Base-by-base conservation (phyloP, 2,329 filamentous ascomycete genomes). In the Penicillium digitatum region DNA sequence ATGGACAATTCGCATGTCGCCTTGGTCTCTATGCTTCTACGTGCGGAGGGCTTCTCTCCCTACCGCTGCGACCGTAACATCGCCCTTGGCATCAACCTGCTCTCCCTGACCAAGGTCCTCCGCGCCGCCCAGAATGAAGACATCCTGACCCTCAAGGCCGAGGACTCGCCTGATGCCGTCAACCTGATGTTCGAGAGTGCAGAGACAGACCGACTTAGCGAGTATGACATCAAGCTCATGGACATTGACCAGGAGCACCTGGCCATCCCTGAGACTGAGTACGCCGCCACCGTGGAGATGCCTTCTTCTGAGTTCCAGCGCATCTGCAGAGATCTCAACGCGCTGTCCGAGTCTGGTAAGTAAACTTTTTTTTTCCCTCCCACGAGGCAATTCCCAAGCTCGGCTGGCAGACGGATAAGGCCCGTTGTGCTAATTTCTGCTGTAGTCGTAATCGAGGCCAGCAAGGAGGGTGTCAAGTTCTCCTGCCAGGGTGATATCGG, bases 1-100 rank as follows among this genome's bases (percentile, higher is more conserved):
- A 99, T 99, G 95, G 94, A 99, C 82, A 99, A 97, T 85, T 97
- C 92, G 48, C 94, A 99, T 79, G 94, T 99, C 68, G 94, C 94
- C 60, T 89, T 99, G 52, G 94, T 99, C 51, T 96, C 94, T 64
- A 99, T 99, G 94, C 87, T 95, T 82, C 88, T 99, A 75, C 94
- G 94, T 80, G 89, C 93, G 58, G 94, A 97, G 74, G 87, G 86
- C 66, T 99, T 99, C 82, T 87, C 86, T 7, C 92, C 91, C 49
- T 99, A 90, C 83, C 90, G 94, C 75, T 99, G 94, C 82, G 94
- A 99, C 79, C 93, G 95, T 72, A 99, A 99, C 81, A 93, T 99
- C 68, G 92, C 94, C 27, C 89, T 99, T 61, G 94, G 94, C 58
- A 92, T 99, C 80, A 99, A 99, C 81, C 85, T 99, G 58, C 87